Conservation (phyloP, 1,139 yeast species). For the Saccharomyces hybrid region DNA sequence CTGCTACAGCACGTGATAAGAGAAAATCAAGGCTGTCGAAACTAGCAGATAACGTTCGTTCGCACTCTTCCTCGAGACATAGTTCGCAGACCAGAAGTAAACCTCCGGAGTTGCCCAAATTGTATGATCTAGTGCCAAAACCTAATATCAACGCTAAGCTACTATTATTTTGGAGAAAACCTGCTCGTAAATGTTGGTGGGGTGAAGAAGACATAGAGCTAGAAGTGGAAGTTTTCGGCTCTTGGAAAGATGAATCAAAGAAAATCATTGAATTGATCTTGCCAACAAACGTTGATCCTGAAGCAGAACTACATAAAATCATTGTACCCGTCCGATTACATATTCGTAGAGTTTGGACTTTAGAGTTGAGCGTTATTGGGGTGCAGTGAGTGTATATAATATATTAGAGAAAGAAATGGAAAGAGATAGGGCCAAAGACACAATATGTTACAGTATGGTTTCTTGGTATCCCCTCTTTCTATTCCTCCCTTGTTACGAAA, state of each 20-base stretch:
- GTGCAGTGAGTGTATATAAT: slow-evolving; percentile 27
- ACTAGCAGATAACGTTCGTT: slow-evolving; percentile 38
- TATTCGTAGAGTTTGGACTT: slow-evolving; percentile 39
- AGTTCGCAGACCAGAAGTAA: slow-evolving; percentile 44
- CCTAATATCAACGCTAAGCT: slow-evolving; percentile 49
- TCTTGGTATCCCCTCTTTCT: background rate
- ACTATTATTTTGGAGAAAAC: slow-evolving; percentile 91
- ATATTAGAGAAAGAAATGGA: background rate
- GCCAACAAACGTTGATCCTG: slow-evolving; percentile 16
- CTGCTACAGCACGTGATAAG: slow-evolving; percentile 17
- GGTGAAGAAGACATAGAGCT: slow-evolving; percentile 57
- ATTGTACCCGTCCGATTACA: slow-evolving; percentile 32
- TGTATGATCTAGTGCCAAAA: slow-evolving; percentile 31
- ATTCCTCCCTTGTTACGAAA: background rate
- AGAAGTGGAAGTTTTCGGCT: slow-evolving; percentile 37
- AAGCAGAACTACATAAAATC: slow-evolving; percentile 20
- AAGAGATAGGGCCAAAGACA: background rate
- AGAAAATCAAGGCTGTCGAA: slow-evolving; percentile 44
- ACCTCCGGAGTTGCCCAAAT: slow-evolving; percentile 30
- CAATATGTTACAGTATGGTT: background rate
- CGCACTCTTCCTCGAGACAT: slow-evolving; percentile 38
- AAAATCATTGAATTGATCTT: slow-evolving; percentile 17
- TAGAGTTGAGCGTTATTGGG: slow-evolving; percentile 38
- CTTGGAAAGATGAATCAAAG: slow-evolving; percentile 15
- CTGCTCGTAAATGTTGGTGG: slow-evolving; percentile 99